Evolutionary conservation across 495 filamentous ascomycete species (phyloP), one percentile per base, ranked within the genome.

Genomic region (Penicillium antarcticum): DNA sequence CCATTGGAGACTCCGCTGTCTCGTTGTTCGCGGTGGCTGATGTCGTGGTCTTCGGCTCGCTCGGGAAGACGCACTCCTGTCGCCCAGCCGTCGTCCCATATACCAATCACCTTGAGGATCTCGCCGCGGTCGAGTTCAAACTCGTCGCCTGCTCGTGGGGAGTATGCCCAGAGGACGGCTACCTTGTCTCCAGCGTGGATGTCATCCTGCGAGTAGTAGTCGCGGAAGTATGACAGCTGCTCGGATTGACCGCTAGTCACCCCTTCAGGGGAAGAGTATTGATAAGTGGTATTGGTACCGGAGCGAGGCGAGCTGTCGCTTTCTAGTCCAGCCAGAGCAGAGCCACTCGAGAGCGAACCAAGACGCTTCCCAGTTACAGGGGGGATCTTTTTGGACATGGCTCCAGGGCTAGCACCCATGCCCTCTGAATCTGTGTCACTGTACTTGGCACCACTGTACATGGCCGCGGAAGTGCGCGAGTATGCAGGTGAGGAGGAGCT

Each of bases 11-110:
- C 87, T 36, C 95, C 95, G 63, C 91, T 96, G 68, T 97, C 95
- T 26, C 95, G 83, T 59, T 95, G 89, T 12, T 81, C 74, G 42
- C 87, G 84, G 60, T 84, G 82, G 43, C 84, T 82, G 18, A 80
- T 79, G 56, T 94, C 88, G 78, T 87, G 95, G 47, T 97, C 89
- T 47, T 99, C 95, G 1, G 90, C 91, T 47, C 84, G 79, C 55
- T 96, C 89, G 41, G 85, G 74, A 24, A 96, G 66, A 60, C 91
- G 75, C 44, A 96, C 80, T 56, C 95, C 95, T 9, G 95, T 99
- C 26, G 95, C 95, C 95, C 95, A 99, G 35, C 95, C 95, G 72
- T 99, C 95, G 66, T 99, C 95, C 95, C 95, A 99, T 55, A 99
- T 97, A 34, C 95, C 95, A 43, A 99, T 88, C 26, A 99, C 87